Conservation (phyloP, 169 alveolate genomes). For the Cryptosporidium ubiquitum region DNA sequence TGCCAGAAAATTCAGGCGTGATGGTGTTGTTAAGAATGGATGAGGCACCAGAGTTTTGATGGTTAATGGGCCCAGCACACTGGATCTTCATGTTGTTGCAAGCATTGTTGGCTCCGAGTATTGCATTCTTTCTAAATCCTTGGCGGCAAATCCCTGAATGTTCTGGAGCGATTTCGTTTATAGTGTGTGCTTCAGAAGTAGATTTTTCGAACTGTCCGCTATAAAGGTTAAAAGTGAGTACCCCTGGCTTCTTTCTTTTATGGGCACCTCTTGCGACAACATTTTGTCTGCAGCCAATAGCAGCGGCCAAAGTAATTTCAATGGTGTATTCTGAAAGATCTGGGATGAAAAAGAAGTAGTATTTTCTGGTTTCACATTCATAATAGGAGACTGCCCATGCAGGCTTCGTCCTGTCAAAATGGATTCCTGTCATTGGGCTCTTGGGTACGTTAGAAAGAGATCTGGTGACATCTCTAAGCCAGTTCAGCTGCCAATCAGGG, state of each 20-base stretch:
- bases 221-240: constrained; percentile 49
- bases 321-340: constrained; percentile 64
- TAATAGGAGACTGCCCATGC: constrained; percentile 75
- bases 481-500: constrained; percentile 73
- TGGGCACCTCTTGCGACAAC: constrained; percentile 74
- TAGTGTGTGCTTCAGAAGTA: not conserved
- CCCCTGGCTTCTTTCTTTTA: constrained; percentile 73
- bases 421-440: constrained; percentile 74
- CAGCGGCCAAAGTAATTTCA: constrained; percentile 69
- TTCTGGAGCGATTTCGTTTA: not conserved
- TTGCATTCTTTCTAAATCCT: not conserved
- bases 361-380: constrained; percentile 72
- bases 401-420: constrained; percentile 73
- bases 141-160: not conserved
- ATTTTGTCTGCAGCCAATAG: constrained; percentile 74
- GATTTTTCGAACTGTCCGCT: constrained; percentile 72
- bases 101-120: not conserved
- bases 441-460: constrained; percentile 69
- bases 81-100: not conserved
- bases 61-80: not conserved
- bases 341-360: constrained; percentile 70
- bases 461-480: constrained; percentile 73
- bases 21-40: not conserved
- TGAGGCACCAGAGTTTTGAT: not conserved
- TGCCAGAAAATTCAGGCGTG: not conserved